A percentile compares a stretch with the other conserved stretches of the same genome.
Conservation (phyloP, 2,329 filamentous ascomycete species). For the Ophiostoma sp. region DNA sequence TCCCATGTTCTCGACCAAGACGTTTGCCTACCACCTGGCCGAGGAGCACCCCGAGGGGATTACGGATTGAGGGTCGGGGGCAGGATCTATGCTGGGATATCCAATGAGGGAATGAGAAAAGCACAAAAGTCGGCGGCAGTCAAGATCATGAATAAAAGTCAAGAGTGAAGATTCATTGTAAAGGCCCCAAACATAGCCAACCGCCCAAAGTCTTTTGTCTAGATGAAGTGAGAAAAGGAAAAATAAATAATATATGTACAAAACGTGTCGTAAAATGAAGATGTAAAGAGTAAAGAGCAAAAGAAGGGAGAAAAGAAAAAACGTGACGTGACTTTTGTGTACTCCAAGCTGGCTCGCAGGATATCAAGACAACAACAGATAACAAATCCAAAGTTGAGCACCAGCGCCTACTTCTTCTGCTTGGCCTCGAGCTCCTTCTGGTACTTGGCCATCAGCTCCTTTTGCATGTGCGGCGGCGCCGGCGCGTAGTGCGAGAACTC, state of each 20-base stretch:
- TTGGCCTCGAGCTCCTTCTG: constrained; percentile 55
- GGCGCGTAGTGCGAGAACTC: constrained; percentile 95
- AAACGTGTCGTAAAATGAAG: neutral
- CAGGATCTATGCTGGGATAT: neutral
- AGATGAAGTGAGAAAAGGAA: neutral
- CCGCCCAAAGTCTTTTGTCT: neutral
- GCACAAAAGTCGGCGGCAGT: no score
- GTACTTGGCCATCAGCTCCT: constrained; percentile 55
- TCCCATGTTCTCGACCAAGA: neutral
- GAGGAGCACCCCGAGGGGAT: neutral
- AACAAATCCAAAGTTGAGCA: neutral
- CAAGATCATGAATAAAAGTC: neutral
- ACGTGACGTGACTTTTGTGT: constrained; percentile 4
- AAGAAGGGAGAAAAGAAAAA: neutral
- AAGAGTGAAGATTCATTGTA: constrained; percentile 19
- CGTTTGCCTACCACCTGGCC: neutral
- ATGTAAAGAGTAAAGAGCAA: neutral
- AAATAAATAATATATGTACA: neutral
- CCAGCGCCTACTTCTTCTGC: constrained; percentile 43
- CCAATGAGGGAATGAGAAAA: neutral
- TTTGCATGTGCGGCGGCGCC: constrained; percentile 80
- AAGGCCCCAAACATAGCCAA: neutral
- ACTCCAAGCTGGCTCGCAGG: neutral
- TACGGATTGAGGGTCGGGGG: neutral
- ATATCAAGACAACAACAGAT: neutral